These are phyloP conservation scores for Centaurea solstitialis DNA, from an alignment of 129 eudicot species.

Conservation along the genomic window DNA sequence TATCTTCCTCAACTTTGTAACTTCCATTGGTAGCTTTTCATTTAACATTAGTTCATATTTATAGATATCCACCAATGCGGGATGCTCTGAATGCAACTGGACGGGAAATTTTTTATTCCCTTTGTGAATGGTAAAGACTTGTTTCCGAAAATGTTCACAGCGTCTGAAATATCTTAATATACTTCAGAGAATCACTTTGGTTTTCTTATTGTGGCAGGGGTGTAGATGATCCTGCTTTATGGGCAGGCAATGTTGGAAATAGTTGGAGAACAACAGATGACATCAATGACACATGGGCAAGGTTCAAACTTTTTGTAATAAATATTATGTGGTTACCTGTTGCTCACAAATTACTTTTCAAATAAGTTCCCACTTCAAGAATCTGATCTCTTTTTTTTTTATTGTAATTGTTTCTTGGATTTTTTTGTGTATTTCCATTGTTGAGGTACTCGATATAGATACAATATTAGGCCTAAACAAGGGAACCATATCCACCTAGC, in stretches of 20 bases:
- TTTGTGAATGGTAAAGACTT: conserved; percentile 83
- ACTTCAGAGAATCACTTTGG: not conserved
- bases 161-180: not conserved
- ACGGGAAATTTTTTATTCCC: conserved; percentile 81
- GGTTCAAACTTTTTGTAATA: conserved; percentile 44
- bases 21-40: not conserved
- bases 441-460: not conserved
- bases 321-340: not conserved
- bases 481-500: too few relatives aligned
- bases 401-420: not conserved
- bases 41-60: conserved; percentile 10
- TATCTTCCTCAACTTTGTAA: not conserved
- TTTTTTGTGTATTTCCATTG: not conserved
- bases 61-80: conserved; percentile 95
- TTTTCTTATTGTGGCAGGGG: conserved; percentile 59
- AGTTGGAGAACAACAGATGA: conserved; percentile 99
- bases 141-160: not conserved
- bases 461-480: too few relatives aligned
- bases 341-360: not conserved
- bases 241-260: conserved; percentile 91
- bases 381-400: not conserved
- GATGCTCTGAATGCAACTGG: conserved; percentile 86
- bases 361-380: not conserved
- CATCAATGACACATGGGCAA: conserved; percentile 90
- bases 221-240: conserved; percentile 89